Conservation (phyloP, 345 rosid species). For the Psidium friedrichsthalianum region DNA sequence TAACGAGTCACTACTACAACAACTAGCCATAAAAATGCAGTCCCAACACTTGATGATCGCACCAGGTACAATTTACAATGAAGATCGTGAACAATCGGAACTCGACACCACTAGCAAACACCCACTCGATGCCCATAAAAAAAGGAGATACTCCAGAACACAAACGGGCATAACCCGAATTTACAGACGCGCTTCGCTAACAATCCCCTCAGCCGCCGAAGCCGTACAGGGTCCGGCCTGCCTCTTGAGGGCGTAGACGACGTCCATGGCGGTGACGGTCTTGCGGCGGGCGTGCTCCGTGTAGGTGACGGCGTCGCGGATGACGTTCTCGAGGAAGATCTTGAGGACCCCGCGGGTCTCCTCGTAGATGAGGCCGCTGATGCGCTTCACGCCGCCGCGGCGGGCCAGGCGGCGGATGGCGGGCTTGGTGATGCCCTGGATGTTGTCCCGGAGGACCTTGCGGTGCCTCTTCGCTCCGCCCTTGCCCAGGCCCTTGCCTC, state of each 20-base stretch:
- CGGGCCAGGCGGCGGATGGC: slow-evolving; percentile 20
- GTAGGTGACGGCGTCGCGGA: slow-evolving; percentile 21
- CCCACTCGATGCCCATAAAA: neutral
- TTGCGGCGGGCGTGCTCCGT: slow-evolving; percentile 26
- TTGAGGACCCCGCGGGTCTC: slow-evolving; percentile 26
- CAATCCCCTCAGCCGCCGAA: slow-evolving; percentile 12
- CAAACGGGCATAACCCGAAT: neutral
- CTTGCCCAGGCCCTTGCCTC: slow-evolving; percentile 30
- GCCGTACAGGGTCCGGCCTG: slow-evolving; percentile 25
- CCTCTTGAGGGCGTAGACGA: slow-evolving; percentile 23
- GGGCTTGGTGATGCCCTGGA: slow-evolving; percentile 26
- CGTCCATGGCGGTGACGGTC: slow-evolving; percentile 27
- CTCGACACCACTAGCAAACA: neutral
- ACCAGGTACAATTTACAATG: neutral
- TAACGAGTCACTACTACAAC: neutral
- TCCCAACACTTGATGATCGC: neutral
- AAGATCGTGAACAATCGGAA: neutral
- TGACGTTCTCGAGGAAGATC: slow-evolving; percentile 27
- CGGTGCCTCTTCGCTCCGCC: slow-evolving; percentile 32
- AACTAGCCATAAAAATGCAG: neutral
- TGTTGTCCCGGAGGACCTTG: slow-evolving; percentile 25
- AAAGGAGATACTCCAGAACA: neutral
- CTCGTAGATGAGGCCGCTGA: slow-evolving; percentile 26
- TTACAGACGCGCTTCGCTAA: neutral
- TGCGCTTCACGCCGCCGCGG: slow-evolving; percentile 23